A percentile compares a stretch with the other conserved stretches of the same genome.
Evolutionary conservation across 257 asterid species (phyloP).

Genomic region (Nicotiana benthamiana): DNA sequence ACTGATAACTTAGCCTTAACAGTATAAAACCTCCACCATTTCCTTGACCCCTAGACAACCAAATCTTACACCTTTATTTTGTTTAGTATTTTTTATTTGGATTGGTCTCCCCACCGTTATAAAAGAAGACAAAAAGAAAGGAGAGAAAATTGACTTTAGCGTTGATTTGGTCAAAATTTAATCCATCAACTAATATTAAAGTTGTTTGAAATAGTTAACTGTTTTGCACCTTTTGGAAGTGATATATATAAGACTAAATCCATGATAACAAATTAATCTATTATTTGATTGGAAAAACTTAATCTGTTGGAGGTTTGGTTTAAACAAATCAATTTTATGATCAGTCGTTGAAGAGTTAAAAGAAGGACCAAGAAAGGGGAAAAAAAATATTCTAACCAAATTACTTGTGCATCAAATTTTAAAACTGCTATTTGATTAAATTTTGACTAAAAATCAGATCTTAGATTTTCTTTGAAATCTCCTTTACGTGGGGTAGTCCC

Average conservation of each 20-base stretch:
- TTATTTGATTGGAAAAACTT: too few species aligned
- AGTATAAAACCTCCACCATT: neutral
- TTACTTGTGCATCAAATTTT: neutral
- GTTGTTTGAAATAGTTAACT: neutral
- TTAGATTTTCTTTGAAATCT: too few species aligned
- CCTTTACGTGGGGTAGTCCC: neutral
- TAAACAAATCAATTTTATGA: too few species aligned
- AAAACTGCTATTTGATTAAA: neutral
- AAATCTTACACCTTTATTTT: neutral
- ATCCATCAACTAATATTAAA: too few species aligned
- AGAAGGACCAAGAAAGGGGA: neutral
- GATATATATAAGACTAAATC: neutral
- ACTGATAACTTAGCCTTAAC: too few species aligned
- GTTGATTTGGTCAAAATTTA: neutral
- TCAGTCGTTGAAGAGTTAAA: neutral
- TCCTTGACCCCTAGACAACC: neutral
- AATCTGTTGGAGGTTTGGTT: too few species aligned
- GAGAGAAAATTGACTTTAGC: neutral
- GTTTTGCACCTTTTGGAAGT: neutral
- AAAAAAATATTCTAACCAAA: neutral
- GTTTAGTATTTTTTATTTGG: neutral
- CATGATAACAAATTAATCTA: too few species aligned
- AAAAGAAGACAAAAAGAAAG: neutral
- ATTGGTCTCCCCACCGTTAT: neutral
- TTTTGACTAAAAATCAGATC: neutral